Conservation (phyloP, 2,329 filamentous ascomycete genomes). For the Capronia americana region DNA sequence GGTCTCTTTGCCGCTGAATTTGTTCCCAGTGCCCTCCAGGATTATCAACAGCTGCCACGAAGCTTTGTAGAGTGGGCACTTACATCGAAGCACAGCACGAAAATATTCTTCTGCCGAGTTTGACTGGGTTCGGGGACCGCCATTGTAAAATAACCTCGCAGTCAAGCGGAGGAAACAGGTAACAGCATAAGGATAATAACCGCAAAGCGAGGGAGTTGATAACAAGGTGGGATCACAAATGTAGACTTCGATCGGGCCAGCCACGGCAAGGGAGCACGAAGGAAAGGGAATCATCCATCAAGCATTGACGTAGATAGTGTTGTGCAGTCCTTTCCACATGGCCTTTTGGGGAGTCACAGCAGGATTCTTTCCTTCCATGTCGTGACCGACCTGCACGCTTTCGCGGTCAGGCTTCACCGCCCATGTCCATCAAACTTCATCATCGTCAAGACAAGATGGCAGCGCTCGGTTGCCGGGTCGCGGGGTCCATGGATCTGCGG, state of each 20-base stretch:
- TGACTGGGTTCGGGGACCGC: constrained; percentile 14
- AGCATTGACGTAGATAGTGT: neutral
- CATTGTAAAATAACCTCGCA: constrained; percentile 10
- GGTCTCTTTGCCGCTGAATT: constrained; percentile 51
- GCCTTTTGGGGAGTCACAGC: neutral
- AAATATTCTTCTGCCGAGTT: constrained; percentile 31
- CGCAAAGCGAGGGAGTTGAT: neutral
- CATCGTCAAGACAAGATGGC: constrained; percentile 1
- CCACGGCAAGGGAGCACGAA: neutral
- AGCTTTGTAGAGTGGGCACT: neutral
- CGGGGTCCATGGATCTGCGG: neutral
- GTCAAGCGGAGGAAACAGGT: neutral
- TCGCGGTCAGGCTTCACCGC: constrained; percentile 5
- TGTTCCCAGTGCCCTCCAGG: constrained; percentile 53
- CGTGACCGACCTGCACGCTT: neutral
- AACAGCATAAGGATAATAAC: neutral
- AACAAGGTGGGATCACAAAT: neutral
- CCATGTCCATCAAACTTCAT: neutral
- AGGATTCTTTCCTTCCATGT: neutral
- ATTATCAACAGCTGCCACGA: constrained; percentile 41
- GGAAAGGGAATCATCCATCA: neutral
- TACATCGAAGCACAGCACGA: constrained; percentile 38
- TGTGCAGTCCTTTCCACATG: constrained; percentile 1
- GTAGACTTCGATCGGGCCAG: neutral
- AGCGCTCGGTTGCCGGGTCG: neutral